Evolutionary conservation across 2,329 filamentous ascomycete genomes (phyloP).

Genomic region (Knoxdaviesia capensis): DNA sequence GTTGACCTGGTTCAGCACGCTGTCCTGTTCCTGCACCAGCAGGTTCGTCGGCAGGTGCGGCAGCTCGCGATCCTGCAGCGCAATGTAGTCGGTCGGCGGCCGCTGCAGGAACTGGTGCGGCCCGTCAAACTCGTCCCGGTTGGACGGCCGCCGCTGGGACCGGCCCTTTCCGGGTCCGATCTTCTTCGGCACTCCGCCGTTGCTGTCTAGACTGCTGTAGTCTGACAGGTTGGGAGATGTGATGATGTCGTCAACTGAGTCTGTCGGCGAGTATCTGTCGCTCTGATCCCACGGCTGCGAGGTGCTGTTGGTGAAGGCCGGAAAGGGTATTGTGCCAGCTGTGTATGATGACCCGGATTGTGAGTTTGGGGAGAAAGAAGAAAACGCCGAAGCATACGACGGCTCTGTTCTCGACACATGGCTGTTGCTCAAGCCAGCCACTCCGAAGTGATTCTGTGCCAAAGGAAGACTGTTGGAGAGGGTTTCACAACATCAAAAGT

Average conservation of each 20-base stretch:
- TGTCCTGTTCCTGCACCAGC: conserved; percentile 67
- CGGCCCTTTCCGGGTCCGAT: conserved; percentile 21
- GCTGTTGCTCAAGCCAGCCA: too few species aligned
- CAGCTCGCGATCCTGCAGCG: conserved; percentile 60
- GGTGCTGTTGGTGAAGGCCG: conserved; percentile 4
- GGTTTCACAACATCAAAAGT: too few species aligned
- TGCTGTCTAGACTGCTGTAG: conserved; percentile 30
- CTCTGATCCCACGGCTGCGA: conserved; percentile 22
- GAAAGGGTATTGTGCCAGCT: too few species aligned
- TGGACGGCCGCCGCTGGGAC: conserved; percentile 50
- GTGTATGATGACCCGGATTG: too few species aligned
- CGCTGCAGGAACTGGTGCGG: conserved; percentile 65
- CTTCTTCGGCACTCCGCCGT: conserved; percentile 15
- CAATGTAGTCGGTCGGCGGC: conserved; percentile 49
- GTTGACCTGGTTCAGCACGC: conserved; percentile 61
- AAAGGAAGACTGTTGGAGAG: too few species aligned
- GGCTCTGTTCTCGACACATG: too few species aligned
- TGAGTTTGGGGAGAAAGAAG: too few species aligned
- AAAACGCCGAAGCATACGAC: too few species aligned
- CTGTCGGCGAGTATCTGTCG: conserved; percentile 32
- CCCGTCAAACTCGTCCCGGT: conserved; percentile 77
- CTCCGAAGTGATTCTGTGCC: too few species aligned
- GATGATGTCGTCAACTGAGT: conserved; percentile 37
- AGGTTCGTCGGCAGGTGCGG: conserved; percentile 69
- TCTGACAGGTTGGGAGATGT: conserved; percentile 39